Conservation (phyloP, 2,329 filamentous ascomycete genomes). For the Aspergillus quadrilineatus region DNA sequence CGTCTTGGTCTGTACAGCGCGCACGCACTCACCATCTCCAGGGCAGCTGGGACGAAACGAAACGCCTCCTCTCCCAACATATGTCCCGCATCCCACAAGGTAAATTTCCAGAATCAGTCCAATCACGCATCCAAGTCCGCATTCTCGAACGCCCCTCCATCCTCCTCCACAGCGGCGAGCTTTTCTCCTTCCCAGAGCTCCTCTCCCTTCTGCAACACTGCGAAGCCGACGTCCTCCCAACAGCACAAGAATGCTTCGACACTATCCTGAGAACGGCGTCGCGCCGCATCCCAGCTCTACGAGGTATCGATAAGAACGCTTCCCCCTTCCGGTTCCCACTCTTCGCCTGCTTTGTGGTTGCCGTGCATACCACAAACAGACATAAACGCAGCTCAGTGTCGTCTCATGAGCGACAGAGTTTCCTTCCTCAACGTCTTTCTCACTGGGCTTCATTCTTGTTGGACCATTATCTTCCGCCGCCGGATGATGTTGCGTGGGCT, state of each 20-base stretch:
- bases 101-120: constrained; percentile 30
- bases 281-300: constrained; percentile 20
- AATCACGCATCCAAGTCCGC: constrained; percentile 30
- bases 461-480: constrained; percentile 33
- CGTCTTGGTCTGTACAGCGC: constrained; percentile 39
- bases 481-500: constrained; percentile 32
- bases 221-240: neutral
- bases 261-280: constrained; percentile 23
- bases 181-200: constrained; percentile 35
- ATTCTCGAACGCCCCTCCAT: constrained; percentile 36
- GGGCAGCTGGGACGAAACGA: constrained; percentile 29
- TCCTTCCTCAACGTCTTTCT: constrained; percentile 34
- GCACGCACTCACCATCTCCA: constrained; percentile 31
- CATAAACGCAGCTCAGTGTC: constrained; percentile 6
- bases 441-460: constrained; percentile 39
- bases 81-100: constrained; percentile 31
- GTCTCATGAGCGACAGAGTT: constrained; percentile 7
- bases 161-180: constrained; percentile 35
- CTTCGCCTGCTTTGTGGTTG: constrained; percentile 36
- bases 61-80: constrained; percentile 29
- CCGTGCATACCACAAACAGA: constrained; percentile 20
- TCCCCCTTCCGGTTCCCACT: constrained; percentile 31
- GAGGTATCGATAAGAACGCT: constrained; percentile 22
- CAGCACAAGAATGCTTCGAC: constrained; percentile 26
- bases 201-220: constrained; percentile 29